These are phyloP conservation scores for Umbelopsis isabellina DNA, from an alignment of 192 early-diverging fungal species.

Conservation along the genomic window DNA sequence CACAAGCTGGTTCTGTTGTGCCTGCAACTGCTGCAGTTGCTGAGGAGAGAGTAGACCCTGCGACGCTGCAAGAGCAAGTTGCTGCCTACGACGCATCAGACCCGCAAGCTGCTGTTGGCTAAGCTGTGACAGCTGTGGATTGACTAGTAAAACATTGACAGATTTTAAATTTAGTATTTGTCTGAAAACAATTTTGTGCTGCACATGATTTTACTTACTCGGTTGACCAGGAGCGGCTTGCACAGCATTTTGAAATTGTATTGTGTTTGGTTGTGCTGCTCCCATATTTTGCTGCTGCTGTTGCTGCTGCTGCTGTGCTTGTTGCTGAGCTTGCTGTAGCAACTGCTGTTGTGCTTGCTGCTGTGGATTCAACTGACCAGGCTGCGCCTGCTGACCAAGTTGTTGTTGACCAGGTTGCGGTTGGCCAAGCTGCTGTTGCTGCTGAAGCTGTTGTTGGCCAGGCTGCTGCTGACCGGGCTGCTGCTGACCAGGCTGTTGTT, in stretches of 20 bases:
- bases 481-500: constrained; percentile 2
- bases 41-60: constrained; percentile 6
- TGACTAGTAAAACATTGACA: neutral
- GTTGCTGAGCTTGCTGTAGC: neutral
- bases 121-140: constrained; percentile 13
- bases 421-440: neutral
- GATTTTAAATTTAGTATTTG: neutral
- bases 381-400: neutral
- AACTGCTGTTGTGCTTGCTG: constrained; percentile 23
- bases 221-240: neutral
- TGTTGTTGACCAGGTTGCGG: neutral
- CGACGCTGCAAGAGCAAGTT: neutral
- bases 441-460: neutral
- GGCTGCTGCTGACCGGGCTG: neutral
- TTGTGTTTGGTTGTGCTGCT: neutral
- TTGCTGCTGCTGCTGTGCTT: constrained; percentile 21
- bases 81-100: neutral
- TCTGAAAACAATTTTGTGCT: too few relatives aligned
- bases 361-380: neutral
- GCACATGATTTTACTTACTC: neutral
- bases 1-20: constrained; percentile 7
- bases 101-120: constrained; percentile 18
- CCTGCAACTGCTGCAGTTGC: constrained; percentile 11
- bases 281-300: constrained; percentile 11
- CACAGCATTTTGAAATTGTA: constrained; percentile 6